These are phyloP conservation scores for Diaporthe nobilis DNA, from an alignment of 2,329 filamentous ascomycete genomes.

Conservation along the genomic window DNA sequence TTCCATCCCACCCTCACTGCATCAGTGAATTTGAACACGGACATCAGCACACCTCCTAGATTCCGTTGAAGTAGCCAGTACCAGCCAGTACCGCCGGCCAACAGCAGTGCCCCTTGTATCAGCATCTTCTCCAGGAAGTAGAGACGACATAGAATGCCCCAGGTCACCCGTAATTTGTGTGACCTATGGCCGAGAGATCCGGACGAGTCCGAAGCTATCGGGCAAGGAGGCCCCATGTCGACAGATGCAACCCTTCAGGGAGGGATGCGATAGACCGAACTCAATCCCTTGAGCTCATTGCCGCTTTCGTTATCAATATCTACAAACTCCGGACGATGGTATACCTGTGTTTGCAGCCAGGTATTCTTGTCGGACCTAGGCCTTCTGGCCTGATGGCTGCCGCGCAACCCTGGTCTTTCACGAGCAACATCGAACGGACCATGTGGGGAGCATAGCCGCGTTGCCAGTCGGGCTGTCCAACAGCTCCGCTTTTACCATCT, in stretches of 20 bases:
- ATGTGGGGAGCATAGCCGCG: slow-evolving; percentile 30
- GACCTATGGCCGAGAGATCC: slow-evolving; percentile 34
- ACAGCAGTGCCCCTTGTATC: background rate
- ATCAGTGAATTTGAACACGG: slow-evolving; percentile 29
- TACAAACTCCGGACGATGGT: background rate
- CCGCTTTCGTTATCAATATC: slow-evolving; percentile 31
- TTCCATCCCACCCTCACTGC: slow-evolving; percentile 27
- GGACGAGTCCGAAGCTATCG: slow-evolving; percentile 4
- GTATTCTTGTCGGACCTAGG: background rate
- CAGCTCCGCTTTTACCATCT: slow-evolving; percentile 27
- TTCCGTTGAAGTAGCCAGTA: slow-evolving; percentile 13
- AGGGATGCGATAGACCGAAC: slow-evolving; percentile 29
- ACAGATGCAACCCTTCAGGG: slow-evolving; percentile 16
- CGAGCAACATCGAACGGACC: slow-evolving; percentile 17
- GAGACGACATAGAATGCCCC: slow-evolving; percentile 23
- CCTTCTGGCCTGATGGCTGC: slow-evolving; percentile 16
- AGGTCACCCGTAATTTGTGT: slow-evolving; percentile 21
- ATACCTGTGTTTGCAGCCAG: background rate
- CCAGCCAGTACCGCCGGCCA: background rate
- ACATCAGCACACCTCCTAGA: slow-evolving; percentile 22
- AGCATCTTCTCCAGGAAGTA: background rate
- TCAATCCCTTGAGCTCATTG: slow-evolving; percentile 33
- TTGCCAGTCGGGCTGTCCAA: slow-evolving; percentile 20
- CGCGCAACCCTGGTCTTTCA: slow-evolving; percentile 5
- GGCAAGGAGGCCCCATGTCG: slow-evolving; percentile 36